Evolutionary conservation across 2,329 filamentous ascomycete species (phyloP).

Genomic region (Ceratocystis diversiconidia): DNA sequence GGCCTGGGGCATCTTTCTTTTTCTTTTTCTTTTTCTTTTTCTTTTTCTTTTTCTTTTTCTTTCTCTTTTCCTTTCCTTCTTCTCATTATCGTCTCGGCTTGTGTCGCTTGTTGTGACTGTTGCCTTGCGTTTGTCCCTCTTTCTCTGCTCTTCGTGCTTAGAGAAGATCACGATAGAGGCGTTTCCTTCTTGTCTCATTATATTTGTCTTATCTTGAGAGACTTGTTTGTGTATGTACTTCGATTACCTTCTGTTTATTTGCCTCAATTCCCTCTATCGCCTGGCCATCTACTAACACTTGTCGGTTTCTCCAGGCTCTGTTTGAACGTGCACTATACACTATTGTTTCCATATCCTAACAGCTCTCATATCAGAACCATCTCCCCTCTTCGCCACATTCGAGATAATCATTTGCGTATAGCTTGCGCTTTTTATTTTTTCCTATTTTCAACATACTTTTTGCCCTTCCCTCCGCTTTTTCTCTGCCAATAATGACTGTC

Average conservation of each 20-base stretch:
- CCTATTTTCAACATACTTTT: not conserved
- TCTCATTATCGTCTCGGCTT: not conserved
- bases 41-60: not conserved
- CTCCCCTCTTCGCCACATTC: not conserved
- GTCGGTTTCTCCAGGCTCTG: not conserved
- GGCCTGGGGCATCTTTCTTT: not conserved
- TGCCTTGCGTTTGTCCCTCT: constrained; percentile 1
- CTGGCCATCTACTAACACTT: not conserved
- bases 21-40: not conserved
- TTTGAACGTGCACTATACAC: not conserved
- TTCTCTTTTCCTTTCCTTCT: not conserved
- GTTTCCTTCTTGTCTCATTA: not conserved
- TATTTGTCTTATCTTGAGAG: not conserved
- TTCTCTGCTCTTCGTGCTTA: not conserved
- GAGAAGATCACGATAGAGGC: constrained; percentile 4
- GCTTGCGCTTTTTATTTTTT: not conserved
- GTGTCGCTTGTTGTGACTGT: not conserved
- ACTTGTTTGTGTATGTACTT: not conserved
- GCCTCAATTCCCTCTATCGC: not conserved
- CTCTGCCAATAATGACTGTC: constrained; percentile 5
- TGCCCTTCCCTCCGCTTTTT: not conserved
- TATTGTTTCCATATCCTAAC: not conserved
- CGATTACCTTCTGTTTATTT: not conserved
- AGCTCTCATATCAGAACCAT: not conserved
- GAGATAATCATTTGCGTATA: not conserved